Conservation (phyloP, 73 alveolate genomes). For the Paramecium octaurelia region DNA sequence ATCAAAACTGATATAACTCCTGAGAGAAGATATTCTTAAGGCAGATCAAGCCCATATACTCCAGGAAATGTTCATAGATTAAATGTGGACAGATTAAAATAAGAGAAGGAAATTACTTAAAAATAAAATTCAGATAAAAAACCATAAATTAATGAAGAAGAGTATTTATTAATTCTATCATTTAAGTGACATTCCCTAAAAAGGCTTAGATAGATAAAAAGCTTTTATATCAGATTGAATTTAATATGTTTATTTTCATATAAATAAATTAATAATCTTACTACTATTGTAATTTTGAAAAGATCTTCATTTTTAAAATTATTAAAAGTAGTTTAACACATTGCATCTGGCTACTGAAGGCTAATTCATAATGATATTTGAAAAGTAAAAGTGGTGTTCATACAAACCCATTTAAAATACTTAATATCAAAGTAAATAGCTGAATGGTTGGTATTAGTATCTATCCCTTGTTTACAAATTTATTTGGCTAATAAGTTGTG, state of each 20-base stretch:
- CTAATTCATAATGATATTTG: too few relatives aligned
- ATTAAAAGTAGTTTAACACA: too few relatives aligned
- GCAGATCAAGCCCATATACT: not conserved
- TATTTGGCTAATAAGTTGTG: too few relatives aligned
- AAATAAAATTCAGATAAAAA: not conserved
- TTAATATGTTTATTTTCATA: not conserved
- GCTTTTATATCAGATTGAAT: not conserved
- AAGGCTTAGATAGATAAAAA: not conserved
- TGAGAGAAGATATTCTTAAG: not conserved
- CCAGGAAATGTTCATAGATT: conserved; percentile 25
- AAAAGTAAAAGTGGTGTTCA: too few relatives aligned
- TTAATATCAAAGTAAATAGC: too few relatives aligned
- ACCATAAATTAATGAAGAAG: not conserved
- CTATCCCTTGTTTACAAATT: too few relatives aligned
- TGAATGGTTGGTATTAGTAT: too few relatives aligned
- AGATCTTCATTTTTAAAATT: too few relatives aligned
- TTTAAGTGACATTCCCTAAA: not conserved
- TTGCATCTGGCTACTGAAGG: too few relatives aligned
- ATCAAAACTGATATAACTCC: not conserved
- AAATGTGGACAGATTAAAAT: not conserved
- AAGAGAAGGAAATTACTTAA: not conserved
- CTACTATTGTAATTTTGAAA: too few relatives aligned
- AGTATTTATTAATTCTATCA: not conserved
- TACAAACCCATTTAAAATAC: too few relatives aligned
- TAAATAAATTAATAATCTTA: not conserved